A percentile compares a stretch with the other conserved stretches of the same genome.
These are phyloP conservation scores for Colletotrichum phormii DNA, from an alignment of 2,329 filamentous ascomycete genomes.

Conservation along the genomic window DNA sequence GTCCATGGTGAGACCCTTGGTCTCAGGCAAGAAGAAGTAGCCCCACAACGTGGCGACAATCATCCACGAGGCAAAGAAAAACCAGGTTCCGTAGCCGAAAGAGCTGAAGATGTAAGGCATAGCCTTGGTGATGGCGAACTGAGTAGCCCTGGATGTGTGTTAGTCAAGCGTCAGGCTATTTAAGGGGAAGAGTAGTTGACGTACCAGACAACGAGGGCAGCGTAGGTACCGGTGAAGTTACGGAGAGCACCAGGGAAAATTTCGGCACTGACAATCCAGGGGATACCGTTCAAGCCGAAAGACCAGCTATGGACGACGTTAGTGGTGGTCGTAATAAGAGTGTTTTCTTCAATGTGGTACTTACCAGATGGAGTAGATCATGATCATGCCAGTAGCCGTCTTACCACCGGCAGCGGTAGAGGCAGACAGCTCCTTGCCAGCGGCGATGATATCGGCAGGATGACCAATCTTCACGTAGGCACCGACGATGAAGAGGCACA, in stretches of 20 bases:
- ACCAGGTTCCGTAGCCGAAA: constrained; percentile 63
- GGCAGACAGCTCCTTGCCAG: constrained; percentile 54
- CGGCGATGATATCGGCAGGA: constrained; percentile 56
- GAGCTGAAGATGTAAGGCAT: constrained; percentile 57
- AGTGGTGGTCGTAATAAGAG: background rate
- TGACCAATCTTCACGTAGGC: constrained; percentile 64
- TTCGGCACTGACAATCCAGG: constrained; percentile 58
- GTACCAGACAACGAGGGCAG: constrained; percentile 44
- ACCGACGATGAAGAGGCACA: constrained; percentile 63
- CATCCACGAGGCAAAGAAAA: constrained; percentile 67
- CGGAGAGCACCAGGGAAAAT: constrained; percentile 58
- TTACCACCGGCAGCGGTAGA: constrained; percentile 59
- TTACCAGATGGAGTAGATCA: constrained; percentile 65
- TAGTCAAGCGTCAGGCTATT: background rate
- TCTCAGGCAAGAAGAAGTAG: constrained; percentile 65
- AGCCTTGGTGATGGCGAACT: constrained; percentile 56
- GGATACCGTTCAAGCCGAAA: constrained; percentile 57
- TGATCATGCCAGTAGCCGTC: constrained; percentile 65
- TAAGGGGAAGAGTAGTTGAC: background rate
- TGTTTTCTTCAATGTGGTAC: constrained; percentile 32
- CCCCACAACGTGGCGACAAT: constrained; percentile 59
- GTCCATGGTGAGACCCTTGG: constrained; percentile 65
- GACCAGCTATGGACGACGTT: constrained; percentile 47
- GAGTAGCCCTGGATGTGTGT: constrained; percentile 50
- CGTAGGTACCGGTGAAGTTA: constrained; percentile 53